A percentile compares a stretch with the other conserved stretches of the same genome.
phyloP scores from a whole-genome alignment of 768 basidiomycete species.

The Termitomyces sp. region DNA sequence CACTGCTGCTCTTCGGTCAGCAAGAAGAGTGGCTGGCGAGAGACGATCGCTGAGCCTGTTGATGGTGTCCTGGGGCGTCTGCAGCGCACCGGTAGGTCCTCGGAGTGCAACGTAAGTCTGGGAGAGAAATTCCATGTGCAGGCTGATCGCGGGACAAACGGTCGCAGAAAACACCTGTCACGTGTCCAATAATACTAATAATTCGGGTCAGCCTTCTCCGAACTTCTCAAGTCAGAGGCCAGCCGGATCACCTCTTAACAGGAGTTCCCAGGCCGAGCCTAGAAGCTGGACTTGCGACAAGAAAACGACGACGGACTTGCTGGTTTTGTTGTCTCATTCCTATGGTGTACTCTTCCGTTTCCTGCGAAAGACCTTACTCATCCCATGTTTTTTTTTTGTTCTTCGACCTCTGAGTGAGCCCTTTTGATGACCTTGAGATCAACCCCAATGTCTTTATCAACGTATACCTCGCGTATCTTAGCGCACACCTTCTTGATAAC shows the following conservation, averaged over 20 bases:
- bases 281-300: not conserved
- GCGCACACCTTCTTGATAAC: not conserved
- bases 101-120: conserved; percentile 83
- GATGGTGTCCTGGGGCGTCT: conserved; percentile 82
- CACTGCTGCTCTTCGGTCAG: conserved; percentile 92
- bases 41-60: conserved; percentile 83
- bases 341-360: not conserved
- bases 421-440: not conserved
- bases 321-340: not conserved
- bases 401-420: not conserved
- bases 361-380: not conserved
- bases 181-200: conserved; percentile 2
- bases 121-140: conserved; percentile 73
- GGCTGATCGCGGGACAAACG: not conserved
- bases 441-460: too few relatives aligned
- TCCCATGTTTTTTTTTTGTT: too few relatives aligned
- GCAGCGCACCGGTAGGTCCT: conserved; percentile 77
- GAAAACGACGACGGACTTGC: not conserved
- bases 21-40: conserved; percentile 82
- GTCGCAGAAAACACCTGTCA: conserved; percentile 2
- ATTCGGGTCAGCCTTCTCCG: not conserved
- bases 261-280: not conserved
- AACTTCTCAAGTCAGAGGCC: not conserved
- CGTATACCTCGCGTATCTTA: not conserved
- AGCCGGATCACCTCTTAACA: not conserved